phyloP scores from a whole-genome alignment of 2,329 filamentous ascomycete species.

The Hypoxylon sp. region DNA sequence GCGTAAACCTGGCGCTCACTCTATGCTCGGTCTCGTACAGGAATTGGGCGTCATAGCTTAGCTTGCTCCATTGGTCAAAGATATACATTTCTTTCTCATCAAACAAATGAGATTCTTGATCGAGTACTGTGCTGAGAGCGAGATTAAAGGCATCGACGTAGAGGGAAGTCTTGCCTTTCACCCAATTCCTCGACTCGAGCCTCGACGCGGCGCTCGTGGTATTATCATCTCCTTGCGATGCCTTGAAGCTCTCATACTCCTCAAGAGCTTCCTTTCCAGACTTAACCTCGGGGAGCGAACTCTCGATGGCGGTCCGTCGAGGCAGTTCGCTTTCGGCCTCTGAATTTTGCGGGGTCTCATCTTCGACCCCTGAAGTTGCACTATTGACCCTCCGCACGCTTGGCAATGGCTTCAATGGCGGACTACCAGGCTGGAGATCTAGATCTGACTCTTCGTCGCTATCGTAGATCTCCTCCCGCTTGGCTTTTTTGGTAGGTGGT shows the following conservation, averaged over 20 bases:
- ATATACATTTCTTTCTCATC: conserved; percentile 80
- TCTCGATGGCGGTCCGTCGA: conserved; percentile 75
- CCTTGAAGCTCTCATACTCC: conserved; percentile 79
- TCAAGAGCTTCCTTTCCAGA: conserved; percentile 79
- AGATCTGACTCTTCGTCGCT: conserved; percentile 54
- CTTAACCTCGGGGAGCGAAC: conserved; percentile 75
- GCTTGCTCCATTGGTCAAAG: conserved; percentile 78
- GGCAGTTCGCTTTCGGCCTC: conserved; percentile 48
- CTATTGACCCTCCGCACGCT: conserved; percentile 33
- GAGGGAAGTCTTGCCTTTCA: conserved; percentile 84
- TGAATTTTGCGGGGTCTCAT: conserved; percentile 46
- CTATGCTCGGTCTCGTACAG: conserved; percentile 67
- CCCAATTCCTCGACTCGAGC: conserved; percentile 69
- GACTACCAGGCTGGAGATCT: conserved; percentile 32
- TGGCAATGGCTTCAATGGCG: conserved; percentile 36
- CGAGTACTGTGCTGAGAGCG: conserved; percentile 87
- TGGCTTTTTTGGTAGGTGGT: conserved; percentile 54
- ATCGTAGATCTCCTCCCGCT: conserved; percentile 49
- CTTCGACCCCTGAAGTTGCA: conserved; percentile 50
- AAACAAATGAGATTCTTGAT: conserved; percentile 90
- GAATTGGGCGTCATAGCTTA: conserved; percentile 90
- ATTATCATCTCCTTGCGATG: conserved; percentile 63
- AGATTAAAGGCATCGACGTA: conserved; percentile 98
- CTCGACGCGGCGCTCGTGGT: conserved; percentile 64
- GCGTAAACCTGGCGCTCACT: conserved; percentile 24